phyloP scores from a whole-genome alignment of 202 grass and related monocot species.

The Setaria viridis region DNA sequence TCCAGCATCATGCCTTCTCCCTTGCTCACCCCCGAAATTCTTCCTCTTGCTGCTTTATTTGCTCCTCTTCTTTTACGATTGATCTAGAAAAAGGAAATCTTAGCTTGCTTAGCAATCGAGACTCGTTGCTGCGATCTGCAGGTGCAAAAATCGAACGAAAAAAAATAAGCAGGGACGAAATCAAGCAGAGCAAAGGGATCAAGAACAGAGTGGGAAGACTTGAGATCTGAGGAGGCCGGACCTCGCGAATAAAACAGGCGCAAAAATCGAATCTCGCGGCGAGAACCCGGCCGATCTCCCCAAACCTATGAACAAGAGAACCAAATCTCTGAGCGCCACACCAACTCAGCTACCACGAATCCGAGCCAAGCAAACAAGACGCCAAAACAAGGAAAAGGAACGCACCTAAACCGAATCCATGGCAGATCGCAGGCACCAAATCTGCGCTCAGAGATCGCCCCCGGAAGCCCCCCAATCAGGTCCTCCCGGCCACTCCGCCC shows the following conservation, averaged over 20 bases:
- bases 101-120: constrained; percentile 29
- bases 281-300: constrained; percentile 42
- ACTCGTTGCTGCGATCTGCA: constrained; percentile 35
- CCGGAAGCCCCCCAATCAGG: constrained; percentile 22
- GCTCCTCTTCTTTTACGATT: constrained; percentile 31
- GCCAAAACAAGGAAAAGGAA: not conserved
- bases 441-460: constrained; percentile 27
- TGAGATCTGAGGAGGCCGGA: constrained; percentile 36
- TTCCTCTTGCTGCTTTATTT: constrained; percentile 12
- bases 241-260: constrained; percentile 9
- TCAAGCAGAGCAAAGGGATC: constrained; percentile 41
- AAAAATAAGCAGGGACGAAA: constrained; percentile 25
- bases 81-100: constrained; percentile 20
- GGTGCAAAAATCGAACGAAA: constrained; percentile 16
- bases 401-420: constrained; percentile 41
- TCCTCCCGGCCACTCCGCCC: constrained; percentile 9
- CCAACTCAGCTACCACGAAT: not conserved
- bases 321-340: not conserved
- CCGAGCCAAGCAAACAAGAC: constrained; percentile 5
- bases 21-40: constrained; percentile 1
- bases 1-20: constrained; percentile 74
- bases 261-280: constrained; percentile 48
- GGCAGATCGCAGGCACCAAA: constrained; percentile 13
- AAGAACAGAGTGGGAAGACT: constrained; percentile 14
- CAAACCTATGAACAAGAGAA: not conserved